A percentile compares a stretch with the other conserved stretches of the same genome.
Conservation (phyloP, 164 flowering plant genomes). For the Liriodendron chinense region DNA sequence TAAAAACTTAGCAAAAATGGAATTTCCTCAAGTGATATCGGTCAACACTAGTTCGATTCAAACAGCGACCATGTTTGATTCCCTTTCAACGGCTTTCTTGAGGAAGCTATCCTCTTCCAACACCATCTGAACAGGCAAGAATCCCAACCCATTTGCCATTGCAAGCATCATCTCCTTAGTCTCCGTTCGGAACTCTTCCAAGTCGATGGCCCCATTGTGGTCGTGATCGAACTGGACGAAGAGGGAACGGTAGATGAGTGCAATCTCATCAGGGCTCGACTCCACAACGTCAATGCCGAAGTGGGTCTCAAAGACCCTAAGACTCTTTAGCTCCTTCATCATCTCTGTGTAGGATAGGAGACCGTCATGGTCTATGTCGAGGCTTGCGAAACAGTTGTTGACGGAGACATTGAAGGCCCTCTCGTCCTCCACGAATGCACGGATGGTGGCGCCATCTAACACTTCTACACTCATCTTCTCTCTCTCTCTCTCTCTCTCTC, state of each 20-base stretch:
- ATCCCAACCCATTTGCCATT: slow-evolving; percentile 52
- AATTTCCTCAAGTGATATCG: not conserved
- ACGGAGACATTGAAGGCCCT: slow-evolving; percentile 31
- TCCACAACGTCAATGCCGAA: slow-evolving; percentile 21
- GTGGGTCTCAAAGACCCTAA: slow-evolving; percentile 25
- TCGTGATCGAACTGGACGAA: slow-evolving; percentile 47
- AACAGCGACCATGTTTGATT: slow-evolving; percentile 2
- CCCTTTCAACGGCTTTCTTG: slow-evolving; percentile 51
- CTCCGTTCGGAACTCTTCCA: slow-evolving; percentile 32
- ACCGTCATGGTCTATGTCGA: slow-evolving; percentile 48
- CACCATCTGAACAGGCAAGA: slow-evolving; percentile 41
- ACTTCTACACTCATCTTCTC: slow-evolving; percentile 39
- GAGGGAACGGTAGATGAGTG: not conserved
- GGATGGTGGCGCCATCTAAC: slow-evolving; percentile 34
- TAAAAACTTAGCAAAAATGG: no score
- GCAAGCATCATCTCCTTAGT: slow-evolving; percentile 56
- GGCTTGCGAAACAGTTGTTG: slow-evolving; percentile 29
- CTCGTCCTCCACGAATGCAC: slow-evolving; percentile 35
- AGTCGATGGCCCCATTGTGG: slow-evolving; percentile 35
- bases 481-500: not conserved
- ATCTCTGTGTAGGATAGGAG: slow-evolving; percentile 38
- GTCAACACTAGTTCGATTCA: not conserved
- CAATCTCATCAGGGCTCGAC: slow-evolving; percentile 16
- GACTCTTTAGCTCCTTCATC: slow-evolving; percentile 20
- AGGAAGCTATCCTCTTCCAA: slow-evolving; percentile 50